Percentiles rank a stretch among this genome's conserved stretches.
phyloP scores from a whole-genome alignment of 768 basidiomycete genomes.

The Pulveroboletus frians region DNA sequence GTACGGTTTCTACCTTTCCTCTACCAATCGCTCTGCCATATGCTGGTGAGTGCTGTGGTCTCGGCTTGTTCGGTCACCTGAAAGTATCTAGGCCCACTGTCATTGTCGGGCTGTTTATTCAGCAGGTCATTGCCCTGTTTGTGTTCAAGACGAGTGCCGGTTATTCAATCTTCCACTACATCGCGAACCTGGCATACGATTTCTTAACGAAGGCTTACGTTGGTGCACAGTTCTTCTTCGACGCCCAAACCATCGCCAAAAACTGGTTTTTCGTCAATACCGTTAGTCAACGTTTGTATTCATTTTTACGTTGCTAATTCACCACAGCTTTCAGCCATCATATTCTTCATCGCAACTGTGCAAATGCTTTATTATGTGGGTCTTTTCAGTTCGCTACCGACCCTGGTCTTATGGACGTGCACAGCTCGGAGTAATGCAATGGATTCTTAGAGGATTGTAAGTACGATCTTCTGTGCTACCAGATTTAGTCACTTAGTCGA shows the following conservation, averaged over 20 bases:
- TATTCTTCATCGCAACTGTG: conserved; percentile 92
- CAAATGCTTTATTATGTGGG: conserved; percentile 79
- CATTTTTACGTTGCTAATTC: conserved; percentile 14
- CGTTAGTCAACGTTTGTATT: conserved; percentile 34
- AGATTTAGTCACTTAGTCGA: neutral
- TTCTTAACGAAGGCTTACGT: conserved; percentile 64
- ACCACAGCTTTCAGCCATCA: conserved; percentile 63
- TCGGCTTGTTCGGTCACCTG: neutral
- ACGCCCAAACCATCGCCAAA: conserved; percentile 53
- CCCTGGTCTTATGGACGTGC: neutral
- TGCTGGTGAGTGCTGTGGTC: conserved; percentile 54
- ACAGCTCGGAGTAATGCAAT: conserved; percentile 83
- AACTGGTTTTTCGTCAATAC: conserved; percentile 86
- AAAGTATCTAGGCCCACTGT: conserved; percentile 62
- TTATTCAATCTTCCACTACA: conserved; percentile 78
- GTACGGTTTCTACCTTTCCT: conserved; percentile 63
- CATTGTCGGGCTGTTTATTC: conserved; percentile 78
- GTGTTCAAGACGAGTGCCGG: conserved; percentile 83
- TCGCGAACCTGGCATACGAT: conserved; percentile 75
- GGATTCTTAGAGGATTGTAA: conserved; percentile 82
- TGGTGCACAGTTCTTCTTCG: conserved; percentile 83
- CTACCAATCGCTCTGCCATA: conserved; percentile 55
- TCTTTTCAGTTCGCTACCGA: neutral
- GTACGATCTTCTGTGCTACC: conserved; percentile 19
- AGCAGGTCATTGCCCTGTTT: conserved; percentile 84